These are phyloP conservation scores for Gastrolobium villosum DNA, from an alignment of 306 rosid species.

Conservation along the genomic window DNA sequence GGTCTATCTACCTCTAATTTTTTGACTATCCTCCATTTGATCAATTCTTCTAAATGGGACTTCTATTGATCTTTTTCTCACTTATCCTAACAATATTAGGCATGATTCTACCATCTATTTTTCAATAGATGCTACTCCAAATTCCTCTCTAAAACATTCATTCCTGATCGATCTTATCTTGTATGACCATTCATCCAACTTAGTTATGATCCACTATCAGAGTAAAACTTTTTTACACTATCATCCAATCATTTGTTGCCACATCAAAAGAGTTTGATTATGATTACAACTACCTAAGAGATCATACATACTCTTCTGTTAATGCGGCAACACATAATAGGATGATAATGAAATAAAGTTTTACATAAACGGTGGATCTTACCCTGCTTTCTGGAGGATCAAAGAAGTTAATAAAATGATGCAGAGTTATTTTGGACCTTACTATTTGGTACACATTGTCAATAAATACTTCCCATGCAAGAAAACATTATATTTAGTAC, in stretches of 20 bases:
- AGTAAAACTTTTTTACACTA: no score
- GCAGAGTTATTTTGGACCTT: background rate
- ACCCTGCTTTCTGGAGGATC: no score
- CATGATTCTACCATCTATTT: background rate
- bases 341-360: no score
- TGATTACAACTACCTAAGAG: background rate
- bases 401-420: no score
- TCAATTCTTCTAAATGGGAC: background rate
- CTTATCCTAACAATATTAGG: background rate
- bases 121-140: background rate
- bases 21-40: background rate
- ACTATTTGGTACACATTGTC: background rate
- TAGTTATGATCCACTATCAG: background rate
- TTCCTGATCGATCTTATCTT: background rate
- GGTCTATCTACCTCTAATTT: background rate
- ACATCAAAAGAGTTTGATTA: background rate
- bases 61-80: background rate
- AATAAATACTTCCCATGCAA: slow-evolving; percentile 1
- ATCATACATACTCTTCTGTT: background rate
- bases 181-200: background rate
- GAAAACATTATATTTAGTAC: background rate
- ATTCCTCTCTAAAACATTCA: background rate
- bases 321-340: no score
- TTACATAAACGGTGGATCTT: no score
- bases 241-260: background rate